Base-by-base conservation (phyloP, 139 green algal species). In the Desmodesmus armatus region DNA sequence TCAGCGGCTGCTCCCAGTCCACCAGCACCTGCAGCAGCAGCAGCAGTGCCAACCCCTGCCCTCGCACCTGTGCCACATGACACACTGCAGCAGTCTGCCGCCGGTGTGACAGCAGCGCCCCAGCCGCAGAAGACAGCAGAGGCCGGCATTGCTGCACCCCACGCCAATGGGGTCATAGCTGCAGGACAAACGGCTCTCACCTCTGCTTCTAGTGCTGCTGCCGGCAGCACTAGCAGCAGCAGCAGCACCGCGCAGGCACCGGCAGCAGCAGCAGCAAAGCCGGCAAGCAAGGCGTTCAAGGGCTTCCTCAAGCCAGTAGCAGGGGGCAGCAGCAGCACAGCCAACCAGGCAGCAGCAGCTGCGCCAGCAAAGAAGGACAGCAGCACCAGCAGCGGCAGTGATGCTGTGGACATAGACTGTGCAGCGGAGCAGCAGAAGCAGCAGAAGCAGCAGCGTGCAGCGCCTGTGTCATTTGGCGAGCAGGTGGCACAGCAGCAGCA, bases 361-460 rank as follows among this genome's bases (percentile, higher is more conserved):
- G 2, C 23, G 25, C 11, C 47, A 49, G 6, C 65, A 27, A 47
- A 9, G 31, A 33, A 33, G 39, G 21, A 82, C 21, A 23, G 72
- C 80, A 65, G 73, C 62, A 63, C 77, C 33, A 5, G 31, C 44
- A 71, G 39, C 62, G 49, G 13, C 17, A 25, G 49, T 41, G 87
- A 62, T 27, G 75, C 85, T 11, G 83, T 88, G n/a, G 85, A 89
- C 58, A 76, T 91, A 13, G 70, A 91, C 51, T 89, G 85, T 55
- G 85, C 70, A 31, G 85, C 15, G 53, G 27, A 63, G 66, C 76
- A 35, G 77, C 78, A 74, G 69, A 83, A 78, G 19, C 6, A 31
- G 17, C 2, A 40, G 37, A 7, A 78, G 71, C 69, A 44, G 25
- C 23, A 33, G 37, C 39, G 23, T 37, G 41, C 71, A 62, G 71